Evolutionary conservation across 495 filamentous ascomycete species (phyloP).

Genomic region (Neohortaea acidophila): DNA sequence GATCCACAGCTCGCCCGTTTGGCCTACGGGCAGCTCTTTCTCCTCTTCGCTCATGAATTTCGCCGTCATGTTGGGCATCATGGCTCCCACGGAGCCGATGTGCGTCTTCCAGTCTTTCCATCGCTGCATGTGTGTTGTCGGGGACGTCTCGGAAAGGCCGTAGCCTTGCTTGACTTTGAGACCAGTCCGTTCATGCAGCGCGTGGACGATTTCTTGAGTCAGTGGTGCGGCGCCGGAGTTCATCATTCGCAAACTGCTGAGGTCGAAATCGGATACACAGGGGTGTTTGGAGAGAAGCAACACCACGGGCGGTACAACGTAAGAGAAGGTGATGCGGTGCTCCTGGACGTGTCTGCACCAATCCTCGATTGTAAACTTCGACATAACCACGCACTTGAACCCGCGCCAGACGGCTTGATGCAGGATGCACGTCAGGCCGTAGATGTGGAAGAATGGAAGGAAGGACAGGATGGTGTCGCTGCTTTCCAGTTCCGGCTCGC

Average conservation of each 20-base stretch:
- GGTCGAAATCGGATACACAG: slow-evolving; percentile 58
- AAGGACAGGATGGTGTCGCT: slow-evolving; percentile 59
- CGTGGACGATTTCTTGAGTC: slow-evolving; percentile 64
- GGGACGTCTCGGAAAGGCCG: slow-evolving; percentile 45
- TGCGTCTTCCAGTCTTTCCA: slow-evolving; percentile 64
- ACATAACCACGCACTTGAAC: slow-evolving; percentile 56
- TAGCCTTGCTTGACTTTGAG: slow-evolving; percentile 41
- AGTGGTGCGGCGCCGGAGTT: slow-evolving; percentile 84
- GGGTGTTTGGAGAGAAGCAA: slow-evolving; percentile 70
- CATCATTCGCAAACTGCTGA: slow-evolving; percentile 65
- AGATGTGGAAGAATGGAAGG: slow-evolving; percentile 88
- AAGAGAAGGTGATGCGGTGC: slow-evolving; percentile 58
- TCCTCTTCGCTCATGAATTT: slow-evolving; percentile 49
- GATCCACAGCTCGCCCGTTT: slow-evolving; percentile 46
- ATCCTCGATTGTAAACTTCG: slow-evolving; percentile 66
- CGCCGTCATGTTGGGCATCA: slow-evolving; percentile 69
- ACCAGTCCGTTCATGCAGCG: slow-evolving; percentile 57
- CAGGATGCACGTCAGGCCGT: slow-evolving; percentile 36
- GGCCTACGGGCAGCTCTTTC: slow-evolving; percentile 26
- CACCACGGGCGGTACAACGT: slow-evolving; percentile 75
- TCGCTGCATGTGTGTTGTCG: slow-evolving; percentile 40
- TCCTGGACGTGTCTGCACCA: slow-evolving; percentile 65
- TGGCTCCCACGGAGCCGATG: slow-evolving; percentile 65
- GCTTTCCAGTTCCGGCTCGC: slow-evolving; percentile 41
- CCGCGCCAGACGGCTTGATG: slow-evolving; percentile 32